These are phyloP conservation scores for Zymoseptoria pseudotritici DNA, from an alignment of 2,329 filamentous ascomycete genomes.

Conservation along the genomic window DNA sequence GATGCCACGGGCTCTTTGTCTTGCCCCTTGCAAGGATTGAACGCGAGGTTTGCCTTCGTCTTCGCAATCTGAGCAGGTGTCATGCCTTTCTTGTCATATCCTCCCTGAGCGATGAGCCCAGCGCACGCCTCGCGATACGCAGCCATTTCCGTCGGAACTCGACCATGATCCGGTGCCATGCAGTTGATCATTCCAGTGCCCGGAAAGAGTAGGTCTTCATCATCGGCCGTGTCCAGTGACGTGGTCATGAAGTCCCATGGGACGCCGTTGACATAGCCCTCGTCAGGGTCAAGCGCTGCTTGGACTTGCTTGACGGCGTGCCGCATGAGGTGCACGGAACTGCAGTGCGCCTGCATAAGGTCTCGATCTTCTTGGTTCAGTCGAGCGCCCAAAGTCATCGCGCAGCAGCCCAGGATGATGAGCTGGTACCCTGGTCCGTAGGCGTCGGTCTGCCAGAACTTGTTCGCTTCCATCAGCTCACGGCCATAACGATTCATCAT, in stretches of 20 bases:
- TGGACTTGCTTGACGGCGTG: conserved; percentile 1
- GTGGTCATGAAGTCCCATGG: conserved; percentile 1
- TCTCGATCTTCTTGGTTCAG: neutral
- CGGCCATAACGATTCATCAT: neutral
- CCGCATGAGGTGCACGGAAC: neutral
- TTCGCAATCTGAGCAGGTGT: conserved; percentile 31
- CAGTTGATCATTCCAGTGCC: neutral
- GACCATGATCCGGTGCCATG: neutral
- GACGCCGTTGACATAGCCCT: neutral
- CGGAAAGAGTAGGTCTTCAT: neutral
- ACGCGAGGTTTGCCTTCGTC: conserved; percentile 27
- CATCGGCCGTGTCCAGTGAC: neutral
- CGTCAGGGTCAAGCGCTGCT: neutral
- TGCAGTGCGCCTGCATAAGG: neutral
- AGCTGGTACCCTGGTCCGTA: conserved; percentile 5
- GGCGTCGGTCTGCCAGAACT: neutral
- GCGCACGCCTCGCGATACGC: neutral
- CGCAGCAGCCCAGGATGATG: conserved; percentile 6
- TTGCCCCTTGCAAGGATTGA: too few species aligned
- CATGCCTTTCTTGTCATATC: neutral
- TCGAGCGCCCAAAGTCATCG: conserved; percentile 5
- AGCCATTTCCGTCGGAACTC: neutral
- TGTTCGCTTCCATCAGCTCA: neutral
- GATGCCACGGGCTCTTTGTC: neutral
- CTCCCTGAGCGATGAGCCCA: neutral